A percentile compares a stretch with the other conserved stretches of the same genome.
Conservation (phyloP, 805 yeast genomes). For the Candida coquimbonensis region DNA sequence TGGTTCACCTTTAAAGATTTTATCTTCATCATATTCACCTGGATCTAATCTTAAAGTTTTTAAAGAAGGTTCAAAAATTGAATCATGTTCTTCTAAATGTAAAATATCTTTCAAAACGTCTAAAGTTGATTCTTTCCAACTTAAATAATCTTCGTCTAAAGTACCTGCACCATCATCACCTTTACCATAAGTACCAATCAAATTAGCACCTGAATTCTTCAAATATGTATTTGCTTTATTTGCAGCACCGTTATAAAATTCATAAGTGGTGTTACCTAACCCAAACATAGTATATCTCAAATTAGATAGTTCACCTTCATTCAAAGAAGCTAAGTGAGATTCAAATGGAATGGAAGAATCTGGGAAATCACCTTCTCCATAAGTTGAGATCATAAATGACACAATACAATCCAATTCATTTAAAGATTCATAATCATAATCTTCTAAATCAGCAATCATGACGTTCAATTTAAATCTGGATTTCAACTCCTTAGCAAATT, state of each 20-base stretch:
- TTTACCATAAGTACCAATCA: constrained; percentile 72
- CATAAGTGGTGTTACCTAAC: constrained; percentile 91
- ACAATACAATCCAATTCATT: constrained; percentile 56
- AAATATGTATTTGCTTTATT: constrained; percentile 47
- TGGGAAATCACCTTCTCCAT: constrained; percentile 98
- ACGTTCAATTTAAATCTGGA: constrained; percentile 75
- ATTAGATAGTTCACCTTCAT: constrained; percentile 48
- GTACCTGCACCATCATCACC: constrained; percentile 96
- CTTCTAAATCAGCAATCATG: constrained; percentile 83
- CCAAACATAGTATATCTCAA: constrained; percentile 77
- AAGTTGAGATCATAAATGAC: constrained; percentile 81
- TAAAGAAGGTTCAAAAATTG: constrained; percentile 67
- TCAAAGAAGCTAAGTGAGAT: constrained; percentile 50
- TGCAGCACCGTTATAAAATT: constrained; percentile 81
- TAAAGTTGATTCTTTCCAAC: constrained; percentile 83
- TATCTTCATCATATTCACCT: constrained; percentile 29
- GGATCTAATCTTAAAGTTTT: constrained; percentile 33
- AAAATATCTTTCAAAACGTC: constrained; percentile 57
- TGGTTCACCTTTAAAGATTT: constrained; percentile 81
- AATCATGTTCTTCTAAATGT: constrained; percentile 72
- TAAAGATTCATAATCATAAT: constrained; percentile 76
- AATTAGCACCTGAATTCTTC: constrained; percentile 59
- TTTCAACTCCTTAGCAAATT: constrained; percentile 82
- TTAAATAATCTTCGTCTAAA: constrained; percentile 87
- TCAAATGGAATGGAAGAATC: constrained; percentile 84